A percentile compares a stretch with the other conserved stretches of the same genome.
These are phyloP conservation scores for Clitoria ternatea DNA, from an alignment of 306 rosid genomes.

Conservation along the genomic window DNA sequence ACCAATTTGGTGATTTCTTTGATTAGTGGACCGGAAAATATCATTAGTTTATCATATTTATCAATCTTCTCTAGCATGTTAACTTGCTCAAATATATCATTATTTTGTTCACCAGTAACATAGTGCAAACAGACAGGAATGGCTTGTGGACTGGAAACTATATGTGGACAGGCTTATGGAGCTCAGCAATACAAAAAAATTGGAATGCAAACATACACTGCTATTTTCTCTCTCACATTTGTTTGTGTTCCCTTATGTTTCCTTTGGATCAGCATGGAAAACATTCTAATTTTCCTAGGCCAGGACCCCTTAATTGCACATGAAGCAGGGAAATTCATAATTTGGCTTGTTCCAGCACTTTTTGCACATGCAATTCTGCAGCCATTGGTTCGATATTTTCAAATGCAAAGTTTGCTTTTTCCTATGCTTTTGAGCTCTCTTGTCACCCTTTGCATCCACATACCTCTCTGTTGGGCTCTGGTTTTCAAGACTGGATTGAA, in stretches of 20 bases:
- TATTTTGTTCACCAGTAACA: background rate
- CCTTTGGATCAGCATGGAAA: constrained; percentile 55
- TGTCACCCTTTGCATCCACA: constrained; percentile 36
- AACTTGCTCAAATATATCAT: background rate
- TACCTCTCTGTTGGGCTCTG: constrained; percentile 66
- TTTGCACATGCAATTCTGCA: constrained; percentile 59
- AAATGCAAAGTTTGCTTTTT: constrained; percentile 54
- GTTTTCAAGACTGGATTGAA: constrained; percentile 49
- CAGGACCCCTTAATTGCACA: constrained; percentile 75
- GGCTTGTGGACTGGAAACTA: constrained; percentile 58
- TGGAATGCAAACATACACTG: constrained; percentile 49
- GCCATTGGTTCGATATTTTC: constrained; percentile 60
- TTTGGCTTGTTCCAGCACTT: constrained; percentile 67
- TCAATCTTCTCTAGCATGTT: background rate
- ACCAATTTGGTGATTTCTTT: too few species aligned
- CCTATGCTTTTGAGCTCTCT: constrained; percentile 56
- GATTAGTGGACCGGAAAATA: too few species aligned
- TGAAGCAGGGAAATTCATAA: constrained; percentile 56
- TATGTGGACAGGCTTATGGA: constrained; percentile 62
- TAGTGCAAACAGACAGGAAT: constrained; percentile 41
- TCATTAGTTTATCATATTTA: too few species aligned
- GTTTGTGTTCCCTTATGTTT: constrained; percentile 55
- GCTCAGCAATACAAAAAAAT: constrained; percentile 44
- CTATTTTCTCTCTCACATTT: constrained; percentile 51
- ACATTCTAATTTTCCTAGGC: constrained; percentile 48